These are phyloP conservation scores for Rhodosporidiobolus odoratus DNA, from an alignment of 768 basidiomycete species.

Conservation along the genomic window DNA sequence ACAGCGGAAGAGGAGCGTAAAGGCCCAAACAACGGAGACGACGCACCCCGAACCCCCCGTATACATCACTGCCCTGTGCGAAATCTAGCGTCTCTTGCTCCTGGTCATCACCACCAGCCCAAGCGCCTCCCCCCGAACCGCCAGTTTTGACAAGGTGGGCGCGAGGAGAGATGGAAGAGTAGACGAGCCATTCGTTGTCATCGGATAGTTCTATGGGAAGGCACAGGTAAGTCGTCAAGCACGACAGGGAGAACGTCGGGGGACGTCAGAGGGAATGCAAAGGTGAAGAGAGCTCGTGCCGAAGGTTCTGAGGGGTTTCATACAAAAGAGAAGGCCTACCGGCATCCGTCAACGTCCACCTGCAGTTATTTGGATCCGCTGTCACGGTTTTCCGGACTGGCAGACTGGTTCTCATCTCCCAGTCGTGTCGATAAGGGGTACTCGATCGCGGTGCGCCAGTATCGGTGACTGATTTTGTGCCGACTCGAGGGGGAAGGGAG, in stretches of 20 bases:
- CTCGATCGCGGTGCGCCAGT: conserved; percentile 8
- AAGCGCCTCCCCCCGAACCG: neutral
- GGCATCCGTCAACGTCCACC: conserved; percentile 87
- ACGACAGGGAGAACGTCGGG: no score
- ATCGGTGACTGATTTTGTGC: conserved; percentile 27
- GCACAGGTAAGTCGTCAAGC: no score
- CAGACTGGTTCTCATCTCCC: conserved; percentile 53
- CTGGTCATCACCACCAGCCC: conserved; percentile 7
- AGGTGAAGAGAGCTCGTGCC: neutral
- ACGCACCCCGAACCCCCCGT: conserved; percentile 25
- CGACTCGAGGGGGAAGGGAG: conserved; percentile 50
- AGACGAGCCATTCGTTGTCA: conserved; percentile 65
- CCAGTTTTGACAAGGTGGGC: conserved; percentile 46
- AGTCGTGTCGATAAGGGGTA: conserved; percentile 38
- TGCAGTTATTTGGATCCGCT: conserved; percentile 45
- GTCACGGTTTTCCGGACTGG: conserved; percentile 51
- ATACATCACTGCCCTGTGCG: conserved; percentile 3
- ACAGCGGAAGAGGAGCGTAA: no score
- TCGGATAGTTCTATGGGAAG: conserved; percentile 20
- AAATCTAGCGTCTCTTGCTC: conserved; percentile 43
- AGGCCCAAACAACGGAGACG: conserved; percentile 55
- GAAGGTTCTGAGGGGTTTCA: no score
- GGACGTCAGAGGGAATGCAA: neutral
- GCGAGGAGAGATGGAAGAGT: conserved; percentile 66
- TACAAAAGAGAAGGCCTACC: neutral